Base-by-base conservation (phyloP, 2,329 filamentous ascomycete genomes). In the Tolypocladium sp. region DNA sequence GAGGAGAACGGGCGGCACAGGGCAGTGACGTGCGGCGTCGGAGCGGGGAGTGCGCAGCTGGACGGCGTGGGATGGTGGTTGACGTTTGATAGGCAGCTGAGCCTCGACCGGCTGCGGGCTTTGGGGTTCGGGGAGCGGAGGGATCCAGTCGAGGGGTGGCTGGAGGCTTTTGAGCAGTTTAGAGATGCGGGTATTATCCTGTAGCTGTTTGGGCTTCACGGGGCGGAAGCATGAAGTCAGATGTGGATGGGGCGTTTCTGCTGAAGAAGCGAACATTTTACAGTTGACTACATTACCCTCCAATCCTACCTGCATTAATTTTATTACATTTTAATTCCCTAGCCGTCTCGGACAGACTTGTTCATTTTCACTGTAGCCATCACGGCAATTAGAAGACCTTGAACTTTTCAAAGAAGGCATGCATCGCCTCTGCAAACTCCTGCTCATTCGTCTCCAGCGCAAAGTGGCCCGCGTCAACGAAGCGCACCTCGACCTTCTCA, bases 391-490 rank as follows among this genome's bases (percentile, higher is more conserved):
- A 35, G 4, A 52, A 56, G 2, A 58, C 57, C 2, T 30, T 20
- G 13, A 58, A 55, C 54, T 58, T 62, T 27, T 57, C 54, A 27
- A 62, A 57, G 37, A 62, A 62, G 1, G 44, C 59, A 27, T 57
- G 27, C 54, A 60, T 62, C 9, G 27, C 25, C 7, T 62, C 62
- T 6, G 70, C 70, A 41, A 71, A 61, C 58, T 63, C 57, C 25
- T 58, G 51, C 63, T 73, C 70, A 55, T 74, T 71, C 1, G 63
- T 70, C 66, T 76, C 60, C 41, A 49, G 57, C 17, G 81, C 79
- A 73, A 85, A 85, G 70, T 86, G 82, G 0, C 81, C 82, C 2
- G 77, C 77, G 67, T 86, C 81, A 49, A 85, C 64, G 55, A 80
- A 71, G 61, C 76, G 71, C 44, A 84, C 65, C 66, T 82, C 76